Percentiles rank a stretch among this genome's conserved stretches.
Evolutionary conservation across 345 rosid genomes (phyloP).

Genomic region (Populus davidiana): DNA sequence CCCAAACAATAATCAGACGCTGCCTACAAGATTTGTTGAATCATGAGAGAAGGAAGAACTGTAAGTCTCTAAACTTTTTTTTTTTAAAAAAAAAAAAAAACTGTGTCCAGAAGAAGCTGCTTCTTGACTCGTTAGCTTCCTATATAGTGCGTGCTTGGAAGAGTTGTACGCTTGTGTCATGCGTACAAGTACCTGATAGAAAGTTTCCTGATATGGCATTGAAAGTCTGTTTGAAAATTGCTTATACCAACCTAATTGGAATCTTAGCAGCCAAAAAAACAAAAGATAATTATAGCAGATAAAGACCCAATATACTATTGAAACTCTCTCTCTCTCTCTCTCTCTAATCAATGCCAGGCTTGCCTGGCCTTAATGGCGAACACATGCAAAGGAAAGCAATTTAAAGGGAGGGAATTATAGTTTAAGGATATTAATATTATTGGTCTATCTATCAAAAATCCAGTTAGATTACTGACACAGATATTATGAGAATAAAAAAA

Average conservation of each 20-base stretch:
- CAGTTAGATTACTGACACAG: too few relatives aligned
- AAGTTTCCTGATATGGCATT: neutral
- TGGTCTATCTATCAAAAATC: too few relatives aligned
- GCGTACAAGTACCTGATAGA: neutral
- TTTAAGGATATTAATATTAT: neutral
- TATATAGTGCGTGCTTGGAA: neutral
- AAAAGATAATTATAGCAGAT: too few relatives aligned
- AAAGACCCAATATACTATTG: neutral
- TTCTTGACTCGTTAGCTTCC: neutral
- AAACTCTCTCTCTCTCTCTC: neutral
- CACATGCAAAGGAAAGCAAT: neutral
- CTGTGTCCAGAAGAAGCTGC: neutral
- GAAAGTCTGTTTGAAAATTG: neutral
- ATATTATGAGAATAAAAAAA: too few relatives aligned
- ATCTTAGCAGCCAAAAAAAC: neutral
- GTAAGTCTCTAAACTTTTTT: neutral
- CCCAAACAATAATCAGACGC: too few relatives aligned
- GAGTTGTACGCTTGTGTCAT: neutral
- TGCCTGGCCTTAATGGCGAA: neutral
- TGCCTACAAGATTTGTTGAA: too few relatives aligned
- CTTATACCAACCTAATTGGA: neutral
- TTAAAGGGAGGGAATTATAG: neutral
- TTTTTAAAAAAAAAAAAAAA: too few relatives aligned
- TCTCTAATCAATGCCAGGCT: neutral
- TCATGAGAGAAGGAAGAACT: neutral